A percentile compares a stretch with the other conserved stretches of the same genome.
Evolutionary conservation across 805 yeast species (phyloP).

Genomic region (Candida chauliodis): DNA sequence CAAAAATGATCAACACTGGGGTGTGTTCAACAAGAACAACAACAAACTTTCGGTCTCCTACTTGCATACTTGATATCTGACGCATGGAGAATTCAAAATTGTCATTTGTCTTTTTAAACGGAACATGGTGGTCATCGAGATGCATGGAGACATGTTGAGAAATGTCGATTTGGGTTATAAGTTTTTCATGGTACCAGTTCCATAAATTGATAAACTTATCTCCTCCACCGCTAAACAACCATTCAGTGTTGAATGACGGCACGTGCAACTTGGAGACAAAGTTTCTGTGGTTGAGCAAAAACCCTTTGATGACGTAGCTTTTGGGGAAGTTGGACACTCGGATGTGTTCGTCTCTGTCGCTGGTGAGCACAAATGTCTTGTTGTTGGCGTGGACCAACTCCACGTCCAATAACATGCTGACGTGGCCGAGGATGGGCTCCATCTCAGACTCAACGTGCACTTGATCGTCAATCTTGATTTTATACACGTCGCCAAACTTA

Average conservation of each 20-base stretch:
- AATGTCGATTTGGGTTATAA: constrained; percentile 49
- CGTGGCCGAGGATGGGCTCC: constrained; percentile 88
- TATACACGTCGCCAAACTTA: constrained; percentile 93
- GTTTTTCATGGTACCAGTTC: constrained; percentile 62
- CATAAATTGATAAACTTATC: constrained; percentile 71
- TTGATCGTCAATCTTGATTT: constrained; percentile 42
- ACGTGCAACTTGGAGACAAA: constrained; percentile 68
- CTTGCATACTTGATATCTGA: constrained; percentile 15
- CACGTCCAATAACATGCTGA: constrained; percentile 89
- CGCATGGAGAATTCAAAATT: constrained; percentile 23
- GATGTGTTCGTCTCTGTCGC: constrained; percentile 96
- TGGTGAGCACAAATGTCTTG: constrained; percentile 60
- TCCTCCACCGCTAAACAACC: constrained; percentile 87
- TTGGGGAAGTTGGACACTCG: constrained; percentile 78
- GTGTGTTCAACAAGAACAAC: constrained; percentile 54
- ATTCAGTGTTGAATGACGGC: constrained; percentile 46
- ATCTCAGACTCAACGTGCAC: constrained; percentile 40
- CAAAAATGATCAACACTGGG: constrained; percentile 39
- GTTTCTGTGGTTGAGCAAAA: constrained; percentile 83
- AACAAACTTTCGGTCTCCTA: constrained; percentile 16
- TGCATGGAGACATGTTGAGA: constrained; percentile 35
- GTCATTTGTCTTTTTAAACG: constrained; percentile 50
- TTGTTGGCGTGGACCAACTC: constrained; percentile 36
- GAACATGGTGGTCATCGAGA: constrained; percentile 55
- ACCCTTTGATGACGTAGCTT: constrained; percentile 71